Evolutionary conservation across 2,329 filamentous ascomycete species (phyloP), one percentile per base, ranked within the genome.

Genomic region (Zymoseptoria ardabiliae): DNA sequence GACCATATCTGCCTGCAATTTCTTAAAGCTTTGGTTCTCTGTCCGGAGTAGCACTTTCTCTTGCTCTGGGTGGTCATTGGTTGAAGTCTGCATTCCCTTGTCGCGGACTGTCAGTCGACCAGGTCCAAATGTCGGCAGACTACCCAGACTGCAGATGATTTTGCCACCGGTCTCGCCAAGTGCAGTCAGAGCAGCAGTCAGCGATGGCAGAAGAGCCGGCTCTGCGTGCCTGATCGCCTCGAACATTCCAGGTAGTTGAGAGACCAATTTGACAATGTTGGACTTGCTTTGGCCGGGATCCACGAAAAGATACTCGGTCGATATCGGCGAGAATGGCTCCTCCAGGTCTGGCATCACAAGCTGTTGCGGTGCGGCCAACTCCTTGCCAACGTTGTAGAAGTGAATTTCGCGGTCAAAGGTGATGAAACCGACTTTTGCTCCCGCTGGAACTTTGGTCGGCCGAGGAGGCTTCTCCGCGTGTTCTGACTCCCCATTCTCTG

Each of bases 271-370:
- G 3, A 86, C 89, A 69, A 99, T 96, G 69, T 95, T 86, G 22
- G 85, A 79, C 80, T 88, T 93, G 52, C 91, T 94, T 73, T 96
- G 90, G 68, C 91, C 87, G 1, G 94, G 91, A 73, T 99, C 93
- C 17, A 97, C 93, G 73, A 97, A 97, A 9, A 99, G 81, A 17
- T 93, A 92, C 59, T 96, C 89, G 2, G 63, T 55, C 63, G 89
- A 91, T 19, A 99, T 80, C 2, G 94, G 92, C 17, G 97, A 86
- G 72, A 99, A 99, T 0, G 94, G 94, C 66, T 99, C 94, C 69
- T 97, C 92, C 54, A 99, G 83, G 71, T 99, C 94, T 3, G 94
- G 90, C 90, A 99, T 96, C 55, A 99, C 92, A 80, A 99, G 85
- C 91, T 99, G 97, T 72, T 99, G 94, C 9, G 94, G 91, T 75